A percentile compares a stretch with the other conserved stretches of the same genome.
Conservation (phyloP, 2,329 filamentous ascomycete species). For the Polychaeton citri region DNA sequence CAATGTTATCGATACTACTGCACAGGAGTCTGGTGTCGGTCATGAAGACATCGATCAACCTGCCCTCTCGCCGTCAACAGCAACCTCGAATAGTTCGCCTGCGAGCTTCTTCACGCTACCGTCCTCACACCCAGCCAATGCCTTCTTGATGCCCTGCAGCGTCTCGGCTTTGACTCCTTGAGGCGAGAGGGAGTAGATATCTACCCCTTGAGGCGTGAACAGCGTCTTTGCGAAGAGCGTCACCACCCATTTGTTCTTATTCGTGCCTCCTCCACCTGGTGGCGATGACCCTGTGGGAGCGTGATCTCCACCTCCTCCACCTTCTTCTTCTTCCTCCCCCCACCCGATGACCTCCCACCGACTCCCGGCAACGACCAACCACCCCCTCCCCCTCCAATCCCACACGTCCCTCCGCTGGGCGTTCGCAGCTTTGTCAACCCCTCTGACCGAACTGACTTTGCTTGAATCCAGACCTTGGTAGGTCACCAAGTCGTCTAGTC, state of each 20-base stretch:
- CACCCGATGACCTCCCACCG: conserved; percentile 76
- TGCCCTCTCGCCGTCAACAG: conserved; percentile 17
- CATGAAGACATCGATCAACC: conserved; percentile 8
- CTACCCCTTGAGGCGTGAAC: conserved; percentile 71
- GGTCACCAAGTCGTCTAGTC: conserved; percentile 59
- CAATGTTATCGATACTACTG: no score
- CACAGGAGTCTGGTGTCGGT: no score
- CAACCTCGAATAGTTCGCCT: conserved; percentile 34
- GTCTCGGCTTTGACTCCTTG: conserved; percentile 48
- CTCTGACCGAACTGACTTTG: conserved; percentile 48
- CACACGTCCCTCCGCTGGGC: conserved; percentile 33
- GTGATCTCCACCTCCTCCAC: conserved; percentile 1
- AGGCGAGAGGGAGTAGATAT: conserved; percentile 56
- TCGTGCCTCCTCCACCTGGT: not conserved
- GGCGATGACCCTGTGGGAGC: not conserved
- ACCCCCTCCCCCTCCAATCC: conserved; percentile 69
- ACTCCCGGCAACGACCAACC: conserved; percentile 55
- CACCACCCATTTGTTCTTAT: conserved; percentile 50
- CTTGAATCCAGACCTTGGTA: conserved; percentile 43
- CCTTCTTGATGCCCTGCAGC: conserved; percentile 42
- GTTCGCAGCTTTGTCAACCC: conserved; percentile 44
- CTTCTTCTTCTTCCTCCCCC: conserved; percentile 46
- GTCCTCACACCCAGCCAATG: conserved; percentile 39
- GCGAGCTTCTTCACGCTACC: conserved; percentile 41
- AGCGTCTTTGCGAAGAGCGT: conserved; percentile 75